Conservation (phyloP, 2,329 filamentous ascomycete genomes). For the Penicillium expansum region DNA sequence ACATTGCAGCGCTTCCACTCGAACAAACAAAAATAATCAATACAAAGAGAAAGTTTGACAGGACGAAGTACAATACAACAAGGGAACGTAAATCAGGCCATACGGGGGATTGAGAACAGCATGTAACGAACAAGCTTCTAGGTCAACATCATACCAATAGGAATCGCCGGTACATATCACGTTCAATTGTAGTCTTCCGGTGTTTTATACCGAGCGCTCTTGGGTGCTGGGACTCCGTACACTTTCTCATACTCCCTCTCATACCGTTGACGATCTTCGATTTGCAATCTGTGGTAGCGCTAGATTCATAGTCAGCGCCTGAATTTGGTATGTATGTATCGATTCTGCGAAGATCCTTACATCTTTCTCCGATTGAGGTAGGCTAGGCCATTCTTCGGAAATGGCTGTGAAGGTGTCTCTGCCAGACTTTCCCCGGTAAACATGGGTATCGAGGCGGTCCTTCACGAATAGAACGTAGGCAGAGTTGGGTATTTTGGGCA, state of each 20-base stretch:
- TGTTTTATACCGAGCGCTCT: neutral
- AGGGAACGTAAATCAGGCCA: neutral
- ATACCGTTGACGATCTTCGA: slow-evolving; percentile 35
- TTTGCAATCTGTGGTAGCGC: slow-evolving; percentile 29
- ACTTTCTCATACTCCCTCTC: slow-evolving; percentile 34
- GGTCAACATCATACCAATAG: neutral
- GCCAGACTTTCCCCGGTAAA: slow-evolving; percentile 48
- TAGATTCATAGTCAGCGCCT: slow-evolving; percentile 17
- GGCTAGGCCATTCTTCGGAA: slow-evolving; percentile 26
- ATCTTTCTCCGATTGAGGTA: slow-evolving; percentile 37
- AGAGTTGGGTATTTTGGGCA: slow-evolving; percentile 44
- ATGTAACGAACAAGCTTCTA: neutral
- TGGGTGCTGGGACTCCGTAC: slow-evolving; percentile 29
- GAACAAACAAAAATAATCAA: neutral
- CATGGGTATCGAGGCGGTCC: slow-evolving; percentile 49
- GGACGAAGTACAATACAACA: neutral
- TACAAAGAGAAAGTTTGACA: neutral
- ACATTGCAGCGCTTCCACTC: neutral
- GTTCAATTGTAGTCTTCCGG: neutral
- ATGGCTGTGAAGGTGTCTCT: slow-evolving; percentile 33
- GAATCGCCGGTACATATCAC: neutral
- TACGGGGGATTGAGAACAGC: neutral
- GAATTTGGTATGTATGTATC: neutral
- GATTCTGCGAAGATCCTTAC: slow-evolving; percentile 24
- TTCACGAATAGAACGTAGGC: slow-evolving; percentile 46